phyloP scores from a whole-genome alignment of 2,329 filamentous ascomycete species.

The Tympanopsis confertula region DNA sequence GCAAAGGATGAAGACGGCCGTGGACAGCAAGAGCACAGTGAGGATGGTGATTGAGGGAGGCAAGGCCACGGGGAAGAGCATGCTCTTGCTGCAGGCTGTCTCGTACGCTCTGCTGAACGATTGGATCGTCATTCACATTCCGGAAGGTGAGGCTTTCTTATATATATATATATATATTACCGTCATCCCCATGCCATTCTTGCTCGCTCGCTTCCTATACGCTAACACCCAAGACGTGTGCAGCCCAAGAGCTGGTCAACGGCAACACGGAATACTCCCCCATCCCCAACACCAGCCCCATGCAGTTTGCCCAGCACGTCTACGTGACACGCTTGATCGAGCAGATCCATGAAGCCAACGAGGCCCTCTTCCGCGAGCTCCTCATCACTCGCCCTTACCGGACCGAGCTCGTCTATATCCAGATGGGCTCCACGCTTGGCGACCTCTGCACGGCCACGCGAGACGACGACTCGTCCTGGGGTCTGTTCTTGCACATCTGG shows the following conservation, averaged over 20 bases:
- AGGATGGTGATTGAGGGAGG: constrained; percentile 45
- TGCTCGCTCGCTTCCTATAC: not conserved
- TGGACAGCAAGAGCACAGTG: constrained; percentile 38
- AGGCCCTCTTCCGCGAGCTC: constrained; percentile 42
- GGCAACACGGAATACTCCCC: constrained; percentile 53
- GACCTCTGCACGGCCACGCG: constrained; percentile 60
- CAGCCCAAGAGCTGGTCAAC: constrained; percentile 51
- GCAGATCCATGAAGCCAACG: constrained; percentile 64
- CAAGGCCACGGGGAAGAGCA: constrained; percentile 53
- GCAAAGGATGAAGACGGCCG: constrained; percentile 46
- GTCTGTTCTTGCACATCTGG: constrained; percentile 53
- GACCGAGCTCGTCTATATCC: constrained; percentile 42
- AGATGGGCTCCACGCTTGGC: constrained; percentile 50
- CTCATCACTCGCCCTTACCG: constrained; percentile 27
- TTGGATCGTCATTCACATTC: constrained; percentile 59
- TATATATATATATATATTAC: not conserved
- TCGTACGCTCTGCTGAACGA: constrained; percentile 50
- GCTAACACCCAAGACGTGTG: constrained; percentile 3
- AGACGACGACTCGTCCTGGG: constrained; percentile 57
- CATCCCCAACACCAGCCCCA: constrained; percentile 35
- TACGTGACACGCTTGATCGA: constrained; percentile 67
- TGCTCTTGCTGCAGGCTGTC: constrained; percentile 55
- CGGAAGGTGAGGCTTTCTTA: constrained; percentile 43
- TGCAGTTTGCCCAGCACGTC: constrained; percentile 64
- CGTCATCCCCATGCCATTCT: not conserved